These are phyloP conservation scores for Cairneyella variabilis DNA, from an alignment of 495 filamentous ascomycete genomes.

Conservation along the genomic window DNA sequence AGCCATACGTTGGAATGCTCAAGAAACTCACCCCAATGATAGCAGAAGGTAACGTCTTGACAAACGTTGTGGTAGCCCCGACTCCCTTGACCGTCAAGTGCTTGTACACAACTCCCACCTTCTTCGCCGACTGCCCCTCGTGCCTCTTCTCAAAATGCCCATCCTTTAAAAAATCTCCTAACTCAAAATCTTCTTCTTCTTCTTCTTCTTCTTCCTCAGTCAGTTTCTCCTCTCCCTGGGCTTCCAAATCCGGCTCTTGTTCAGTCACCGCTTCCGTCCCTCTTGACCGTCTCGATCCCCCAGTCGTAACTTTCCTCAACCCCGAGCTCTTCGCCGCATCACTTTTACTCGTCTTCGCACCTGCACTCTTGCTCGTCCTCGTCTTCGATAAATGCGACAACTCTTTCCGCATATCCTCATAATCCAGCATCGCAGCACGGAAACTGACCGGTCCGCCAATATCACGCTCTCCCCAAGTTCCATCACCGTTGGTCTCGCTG, in stretches of 20 bases:
- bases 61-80: slow-evolving; percentile 61
- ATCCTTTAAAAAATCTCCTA: slow-evolving; percentile 71
- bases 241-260: background rate
- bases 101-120: slow-evolving; percentile 81
- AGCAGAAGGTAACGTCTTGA: slow-evolving; percentile 71
- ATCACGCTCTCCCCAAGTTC: slow-evolving; percentile 76
- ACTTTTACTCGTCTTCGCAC: slow-evolving; percentile 30
- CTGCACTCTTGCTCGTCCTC: no score
- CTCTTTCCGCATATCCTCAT: slow-evolving; percentile 62
- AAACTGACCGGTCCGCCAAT: slow-evolving; percentile 58
- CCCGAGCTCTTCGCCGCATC: background rate
- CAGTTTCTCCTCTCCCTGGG: slow-evolving; percentile 30
- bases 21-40: slow-evolving; percentile 58
- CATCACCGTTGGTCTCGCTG: slow-evolving; percentile 32
- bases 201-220: no score
- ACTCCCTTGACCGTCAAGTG: slow-evolving; percentile 73
- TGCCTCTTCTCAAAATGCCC: slow-evolving; percentile 78
- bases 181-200: slow-evolving; percentile 59
- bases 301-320: slow-evolving; percentile 18
- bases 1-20: no score
- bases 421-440: slow-evolving; percentile 64
- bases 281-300: slow-evolving; percentile 17
- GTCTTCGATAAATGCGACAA: slow-evolving; percentile 57
- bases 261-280: background rate
- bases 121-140: slow-evolving; percentile 60